Evolutionary conservation across 164 flowering plant species (phyloP), one percentile per base, ranked within the genome.

Genomic region (Buxus sempervirens): DNA sequence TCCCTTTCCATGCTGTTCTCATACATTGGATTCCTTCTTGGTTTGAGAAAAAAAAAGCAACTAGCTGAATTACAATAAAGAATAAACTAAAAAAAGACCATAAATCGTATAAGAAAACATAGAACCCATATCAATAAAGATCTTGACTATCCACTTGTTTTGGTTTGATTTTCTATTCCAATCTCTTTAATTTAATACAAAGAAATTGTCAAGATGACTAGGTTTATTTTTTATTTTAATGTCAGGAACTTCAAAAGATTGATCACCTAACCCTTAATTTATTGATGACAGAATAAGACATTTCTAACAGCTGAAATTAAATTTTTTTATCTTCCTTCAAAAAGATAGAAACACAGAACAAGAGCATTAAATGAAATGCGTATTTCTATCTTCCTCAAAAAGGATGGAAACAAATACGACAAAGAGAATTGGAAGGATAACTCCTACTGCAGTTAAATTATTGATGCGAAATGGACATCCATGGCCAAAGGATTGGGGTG

Each of bases 251-350:
- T 9, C 5, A 56, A 9, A 2, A 45, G 24, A 21, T 16, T 45
- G 14, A 26, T 49, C n/a, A 70, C 66, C 70, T 27, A 59, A 68
- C 57, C 63, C n/a, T 58, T 27, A 49, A 68, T 42, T 66, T 19
- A 59, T 26, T 68, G n/a, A 26, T 49, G 21, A 7, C 23, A 24
- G 70, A 68, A 59, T 48, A 14, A 48, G 45, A 59, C 63, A 60
- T 49, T 51, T 51, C 59, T 55, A 67, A 45, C 63, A 9, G 42
- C 55, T 19, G 42, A 58, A 42, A 58, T 26, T 32, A 5, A 32
- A 14, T 36, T 55, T 55, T n/a, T 18, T 53, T 41, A 32, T 32
- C 38, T 24, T 19, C 25, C 26, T 45, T 24, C 23, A 19, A 15
- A 20, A 42, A 22, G 54, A 23, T 24, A 13, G n/a, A n/a, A n/a